Conservation (phyloP, 139 green algal species). For the Pseudopediastrum boryanum region DNA sequence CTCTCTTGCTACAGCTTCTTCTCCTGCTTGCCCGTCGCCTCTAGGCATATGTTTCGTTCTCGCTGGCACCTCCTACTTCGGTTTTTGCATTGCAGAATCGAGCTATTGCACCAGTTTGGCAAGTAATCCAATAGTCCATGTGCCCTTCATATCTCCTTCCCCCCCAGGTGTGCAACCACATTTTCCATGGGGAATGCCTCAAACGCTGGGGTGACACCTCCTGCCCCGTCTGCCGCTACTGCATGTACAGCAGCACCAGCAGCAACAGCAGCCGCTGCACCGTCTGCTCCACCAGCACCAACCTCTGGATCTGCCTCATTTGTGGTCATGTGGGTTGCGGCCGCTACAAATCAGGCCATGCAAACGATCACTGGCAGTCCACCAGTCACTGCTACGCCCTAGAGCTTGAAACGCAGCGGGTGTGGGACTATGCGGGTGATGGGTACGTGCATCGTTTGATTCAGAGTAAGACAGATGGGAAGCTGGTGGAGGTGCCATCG, state of each 20-base stretch:
- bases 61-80: too few relatives aligned
- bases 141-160: too few relatives aligned
- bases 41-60: too few relatives aligned
- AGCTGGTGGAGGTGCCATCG: constrained; percentile 92
- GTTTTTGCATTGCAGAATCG: too few relatives aligned
- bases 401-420: constrained; percentile 89
- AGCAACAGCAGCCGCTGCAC: constrained; percentile 65
- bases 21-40: too few relatives aligned
- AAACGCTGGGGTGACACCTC: constrained; percentile 88
- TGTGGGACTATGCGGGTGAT: constrained; percentile 98
- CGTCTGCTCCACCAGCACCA: constrained; percentile 67
- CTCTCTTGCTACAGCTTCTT: too few relatives aligned
- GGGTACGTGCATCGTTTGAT: constrained; percentile 97
- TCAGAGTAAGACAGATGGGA: constrained; percentile 88
- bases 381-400: constrained; percentile 92
- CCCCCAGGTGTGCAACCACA: constrained; percentile 93
- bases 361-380: constrained; percentile 83
- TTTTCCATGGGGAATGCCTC: constrained; percentile 95
- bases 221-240: constrained; percentile 94
- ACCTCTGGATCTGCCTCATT: constrained; percentile 99
- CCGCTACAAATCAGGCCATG: constrained; percentile 82
- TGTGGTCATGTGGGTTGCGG: constrained; percentile 96
- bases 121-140: too few relatives aligned
- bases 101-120: too few relatives aligned
- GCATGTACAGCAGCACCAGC: constrained; percentile 42